A percentile compares a stretch with the other conserved stretches of the same genome.
Evolutionary conservation across 1,284 basidiomycete genomes (phyloP).

Genomic region (Boletellus sp.): DNA sequence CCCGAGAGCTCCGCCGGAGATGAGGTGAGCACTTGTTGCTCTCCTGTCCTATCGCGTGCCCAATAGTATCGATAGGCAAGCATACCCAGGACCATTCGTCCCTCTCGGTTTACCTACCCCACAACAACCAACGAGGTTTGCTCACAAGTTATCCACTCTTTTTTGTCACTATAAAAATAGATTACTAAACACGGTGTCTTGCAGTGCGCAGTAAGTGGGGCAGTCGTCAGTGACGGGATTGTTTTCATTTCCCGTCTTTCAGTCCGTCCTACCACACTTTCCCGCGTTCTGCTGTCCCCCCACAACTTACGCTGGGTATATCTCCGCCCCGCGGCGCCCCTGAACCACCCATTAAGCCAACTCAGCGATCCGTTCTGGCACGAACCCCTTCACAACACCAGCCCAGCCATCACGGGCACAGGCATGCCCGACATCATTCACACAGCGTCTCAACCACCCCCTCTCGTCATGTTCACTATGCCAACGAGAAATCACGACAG

Average conservation of each 20-base stretch:
- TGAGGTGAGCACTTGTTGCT: conserved; percentile 10
- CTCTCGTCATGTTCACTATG: conserved; percentile 29
- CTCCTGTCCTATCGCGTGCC: background rate
- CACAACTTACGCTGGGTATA: background rate
- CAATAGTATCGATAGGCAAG: conserved; percentile 12
- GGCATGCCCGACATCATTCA: conserved; percentile 7
- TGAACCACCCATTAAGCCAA: background rate
- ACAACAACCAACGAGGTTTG: conserved; percentile 13
- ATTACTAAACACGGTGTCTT: conserved; percentile 6
- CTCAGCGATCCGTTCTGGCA: conserved; percentile 1
- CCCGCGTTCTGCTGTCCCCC: conserved; percentile 20
- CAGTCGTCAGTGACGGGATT: conserved; percentile 5
- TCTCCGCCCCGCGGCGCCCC: background rate
- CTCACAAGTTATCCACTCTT: conserved; percentile 17
- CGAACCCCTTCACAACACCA: conserved; percentile 7
- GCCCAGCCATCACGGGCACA: conserved; percentile 3
- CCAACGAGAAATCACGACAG: conserved; percentile 11
- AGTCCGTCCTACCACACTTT: conserved; percentile 31
- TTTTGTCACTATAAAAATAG: background rate
- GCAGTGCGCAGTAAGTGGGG: conserved; percentile 25
- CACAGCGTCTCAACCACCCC: conserved; percentile 15
- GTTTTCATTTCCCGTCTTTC: conserved; percentile 15
- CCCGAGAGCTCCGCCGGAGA: conserved; percentile 8
- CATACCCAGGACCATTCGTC: conserved; percentile 17
- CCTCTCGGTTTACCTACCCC: conserved; percentile 17